Conservation (phyloP, 176 grass and related monocot species). For the Alopecurus myosuroides region DNA sequence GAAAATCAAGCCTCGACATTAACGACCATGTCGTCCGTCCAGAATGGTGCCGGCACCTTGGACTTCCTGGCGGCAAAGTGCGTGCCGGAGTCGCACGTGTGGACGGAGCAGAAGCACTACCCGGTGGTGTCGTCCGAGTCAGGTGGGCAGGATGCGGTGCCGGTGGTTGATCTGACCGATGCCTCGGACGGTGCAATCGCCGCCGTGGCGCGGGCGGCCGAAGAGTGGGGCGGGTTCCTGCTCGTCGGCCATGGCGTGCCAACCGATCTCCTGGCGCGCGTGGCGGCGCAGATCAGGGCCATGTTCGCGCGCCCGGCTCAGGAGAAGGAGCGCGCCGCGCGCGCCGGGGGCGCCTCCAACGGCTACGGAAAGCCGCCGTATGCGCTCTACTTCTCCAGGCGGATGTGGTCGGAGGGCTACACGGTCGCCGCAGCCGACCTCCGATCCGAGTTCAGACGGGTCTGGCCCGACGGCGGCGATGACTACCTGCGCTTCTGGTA, state of each 20-base stretch:
- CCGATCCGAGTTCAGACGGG: constrained; percentile 32
- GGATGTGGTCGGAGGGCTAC: constrained; percentile 77
- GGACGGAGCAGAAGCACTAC: not conserved
- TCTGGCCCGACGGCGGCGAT: no score
- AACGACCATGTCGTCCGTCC: not conserved
- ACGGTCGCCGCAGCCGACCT: constrained; percentile 33
- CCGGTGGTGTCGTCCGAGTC: not conserved
- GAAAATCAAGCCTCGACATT: not conserved
- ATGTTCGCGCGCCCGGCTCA: constrained; percentile 46
- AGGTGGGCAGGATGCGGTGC: constrained; percentile 14
- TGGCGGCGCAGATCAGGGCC: constrained; percentile 25
- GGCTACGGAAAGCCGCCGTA: constrained; percentile 45
- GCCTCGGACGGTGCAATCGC: not conserved
- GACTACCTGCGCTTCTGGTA: no score
- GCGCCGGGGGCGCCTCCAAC: not conserved
- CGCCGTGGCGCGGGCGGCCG: no score
- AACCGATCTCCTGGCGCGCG: not conserved
- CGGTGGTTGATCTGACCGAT: constrained; percentile 46
- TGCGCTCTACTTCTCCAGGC: constrained; percentile 41
- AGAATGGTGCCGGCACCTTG: not conserved
- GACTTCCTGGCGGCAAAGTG: not conserved
- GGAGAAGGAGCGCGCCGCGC: no score
- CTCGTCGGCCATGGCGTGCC: constrained; percentile 44
- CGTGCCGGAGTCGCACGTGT: not conserved
- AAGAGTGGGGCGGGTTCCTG: constrained; percentile 65